Evolutionary conservation across 169 alveolate genomes (phyloP).

Genomic region (Plasmodium inui): DNA sequence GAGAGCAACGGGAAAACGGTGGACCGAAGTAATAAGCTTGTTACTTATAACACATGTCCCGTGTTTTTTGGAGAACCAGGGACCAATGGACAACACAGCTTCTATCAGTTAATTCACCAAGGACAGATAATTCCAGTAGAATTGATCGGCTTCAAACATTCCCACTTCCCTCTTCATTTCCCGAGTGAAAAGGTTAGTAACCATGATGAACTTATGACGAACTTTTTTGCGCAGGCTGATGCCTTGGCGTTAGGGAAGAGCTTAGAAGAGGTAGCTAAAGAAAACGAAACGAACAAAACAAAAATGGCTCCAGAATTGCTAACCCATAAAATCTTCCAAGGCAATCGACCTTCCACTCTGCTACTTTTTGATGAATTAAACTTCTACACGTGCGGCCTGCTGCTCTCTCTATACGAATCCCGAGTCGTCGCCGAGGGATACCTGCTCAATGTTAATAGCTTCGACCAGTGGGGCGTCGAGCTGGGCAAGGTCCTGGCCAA

Average conservation of each 20-base stretch:
- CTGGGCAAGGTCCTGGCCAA: constrained; percentile 89
- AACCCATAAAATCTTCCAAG: constrained; percentile 95
- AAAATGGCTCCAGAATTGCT: constrained; percentile 88
- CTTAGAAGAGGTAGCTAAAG: constrained; percentile 84
- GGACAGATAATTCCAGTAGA: constrained; percentile 97
- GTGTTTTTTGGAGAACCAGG: constrained; percentile 99
- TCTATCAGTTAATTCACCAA: constrained; percentile 98
- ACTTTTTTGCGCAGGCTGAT: constrained; percentile 99
- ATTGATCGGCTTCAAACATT: constrained; percentile 95
- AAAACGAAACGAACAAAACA: constrained; percentile 78
- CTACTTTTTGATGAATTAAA: constrained; percentile 89
- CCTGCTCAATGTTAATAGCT: constrained; percentile 96
- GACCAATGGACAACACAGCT: constrained; percentile 98
- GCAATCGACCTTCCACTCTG: constrained; percentile 96
- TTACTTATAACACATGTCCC: constrained; percentile 92
- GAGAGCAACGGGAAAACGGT: constrained; percentile 97
- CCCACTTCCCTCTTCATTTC: constrained; percentile 90
- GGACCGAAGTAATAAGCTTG: constrained; percentile 87
- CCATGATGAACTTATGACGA: constrained; percentile 98
- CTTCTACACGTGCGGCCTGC: constrained; percentile 93
- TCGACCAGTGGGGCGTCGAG: constrained; percentile 99
- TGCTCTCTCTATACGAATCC: constrained; percentile 98
- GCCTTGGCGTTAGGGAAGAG: constrained; percentile 98
- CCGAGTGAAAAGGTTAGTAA: constrained; percentile 79
- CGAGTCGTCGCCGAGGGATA: constrained; percentile 98